Evolutionary conservation across 495 filamentous ascomycete genomes (phyloP).

Genomic region (Umbilicaria muhlenbergii): DNA sequence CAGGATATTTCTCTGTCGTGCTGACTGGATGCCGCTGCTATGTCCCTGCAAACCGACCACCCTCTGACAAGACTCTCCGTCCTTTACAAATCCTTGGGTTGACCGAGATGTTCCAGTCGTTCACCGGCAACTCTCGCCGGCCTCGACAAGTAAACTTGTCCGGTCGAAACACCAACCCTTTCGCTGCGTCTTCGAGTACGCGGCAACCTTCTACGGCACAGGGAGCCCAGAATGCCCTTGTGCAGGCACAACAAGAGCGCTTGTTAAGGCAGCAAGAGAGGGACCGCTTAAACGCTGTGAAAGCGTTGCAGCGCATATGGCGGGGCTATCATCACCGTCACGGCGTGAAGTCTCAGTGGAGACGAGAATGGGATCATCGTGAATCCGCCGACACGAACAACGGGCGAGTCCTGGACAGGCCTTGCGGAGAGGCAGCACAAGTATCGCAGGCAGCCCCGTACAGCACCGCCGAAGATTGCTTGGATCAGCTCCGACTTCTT

Average conservation of each 20-base stretch:
- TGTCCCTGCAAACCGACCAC: too few species aligned
- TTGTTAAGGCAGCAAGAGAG: conserved; percentile 66
- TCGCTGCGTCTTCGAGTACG: conserved; percentile 33
- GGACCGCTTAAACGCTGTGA: conserved; percentile 58
- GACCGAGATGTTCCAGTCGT: conserved; percentile 64
- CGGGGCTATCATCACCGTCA: conserved; percentile 56
- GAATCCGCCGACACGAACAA: conserved; percentile 14
- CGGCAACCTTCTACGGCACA: conserved; percentile 25
- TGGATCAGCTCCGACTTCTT: conserved; percentile 30
- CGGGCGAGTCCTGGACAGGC: background rate
- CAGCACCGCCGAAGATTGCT: conserved; percentile 28
- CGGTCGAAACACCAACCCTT: conserved; percentile 65
- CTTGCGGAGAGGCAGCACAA: background rate
- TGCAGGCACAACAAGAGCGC: conserved; percentile 74
- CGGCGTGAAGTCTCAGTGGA: conserved; percentile 37
- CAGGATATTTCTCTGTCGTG: too few species aligned
- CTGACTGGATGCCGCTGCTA: too few species aligned
- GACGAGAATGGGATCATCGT: conserved; percentile 50
- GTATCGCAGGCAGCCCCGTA: conserved; percentile 21
- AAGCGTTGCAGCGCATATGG: conserved; percentile 68
- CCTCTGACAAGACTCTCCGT: too few species aligned
- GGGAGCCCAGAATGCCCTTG: conserved; percentile 60
- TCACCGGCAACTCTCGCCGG: conserved; percentile 73
- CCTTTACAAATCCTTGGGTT: too few species aligned
- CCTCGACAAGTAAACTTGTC: conserved; percentile 88